A percentile compares a stretch with the other conserved stretches of the same genome.
phyloP scores from a whole-genome alignment of 768 basidiomycete genomes.

The Mycena olivaceomarginata region DNA sequence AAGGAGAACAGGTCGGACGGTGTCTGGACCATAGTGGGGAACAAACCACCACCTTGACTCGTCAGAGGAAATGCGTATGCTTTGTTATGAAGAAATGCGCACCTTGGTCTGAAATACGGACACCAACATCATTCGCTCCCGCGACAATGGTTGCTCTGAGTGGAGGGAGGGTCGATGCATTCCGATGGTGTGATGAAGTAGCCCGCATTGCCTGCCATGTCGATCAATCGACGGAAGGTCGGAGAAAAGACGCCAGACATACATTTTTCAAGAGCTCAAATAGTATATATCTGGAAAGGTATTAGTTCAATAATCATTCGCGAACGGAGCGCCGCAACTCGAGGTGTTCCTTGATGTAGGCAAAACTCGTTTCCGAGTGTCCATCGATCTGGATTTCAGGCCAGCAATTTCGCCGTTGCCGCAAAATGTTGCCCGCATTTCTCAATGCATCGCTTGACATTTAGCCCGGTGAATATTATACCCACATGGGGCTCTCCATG shows the following conservation, averaged over 20 bases:
- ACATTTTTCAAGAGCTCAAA: constrained; percentile 96
- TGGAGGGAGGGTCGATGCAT: constrained; percentile 68
- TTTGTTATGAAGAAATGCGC: constrained; percentile 12
- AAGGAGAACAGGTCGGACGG: constrained; percentile 93
- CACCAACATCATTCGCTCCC: constrained; percentile 81
- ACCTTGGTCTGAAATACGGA: constrained; percentile 97
- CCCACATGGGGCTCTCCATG: constrained; percentile 82
- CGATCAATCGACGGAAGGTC: constrained; percentile 14
- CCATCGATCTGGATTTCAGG: constrained; percentile 86
- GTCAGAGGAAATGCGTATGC: constrained; percentile 34
- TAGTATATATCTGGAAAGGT: constrained; percentile 79
- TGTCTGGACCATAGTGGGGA: constrained; percentile 68
- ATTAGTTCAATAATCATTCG: constrained; percentile 12
- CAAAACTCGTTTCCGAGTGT: constrained; percentile 79
- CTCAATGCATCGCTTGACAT: constrained; percentile 82
- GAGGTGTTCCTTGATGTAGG: constrained; percentile 91
- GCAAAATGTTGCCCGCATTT: constrained; percentile 78
- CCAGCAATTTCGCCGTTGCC: constrained; percentile 66
- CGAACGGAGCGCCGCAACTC: constrained; percentile 71
- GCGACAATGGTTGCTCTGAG: constrained; percentile 87
- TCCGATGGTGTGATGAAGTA: constrained; percentile 71
- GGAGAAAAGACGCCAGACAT: constrained; percentile 49
- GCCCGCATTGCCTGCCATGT: constrained; percentile 81
- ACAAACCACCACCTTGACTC: constrained; percentile 81
- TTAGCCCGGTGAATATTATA: constrained; percentile 87